These are phyloP conservation scores for Wickerhamiella sergipiensis DNA, from an alignment of 805 yeast genomes.

Conservation along the genomic window DNA sequence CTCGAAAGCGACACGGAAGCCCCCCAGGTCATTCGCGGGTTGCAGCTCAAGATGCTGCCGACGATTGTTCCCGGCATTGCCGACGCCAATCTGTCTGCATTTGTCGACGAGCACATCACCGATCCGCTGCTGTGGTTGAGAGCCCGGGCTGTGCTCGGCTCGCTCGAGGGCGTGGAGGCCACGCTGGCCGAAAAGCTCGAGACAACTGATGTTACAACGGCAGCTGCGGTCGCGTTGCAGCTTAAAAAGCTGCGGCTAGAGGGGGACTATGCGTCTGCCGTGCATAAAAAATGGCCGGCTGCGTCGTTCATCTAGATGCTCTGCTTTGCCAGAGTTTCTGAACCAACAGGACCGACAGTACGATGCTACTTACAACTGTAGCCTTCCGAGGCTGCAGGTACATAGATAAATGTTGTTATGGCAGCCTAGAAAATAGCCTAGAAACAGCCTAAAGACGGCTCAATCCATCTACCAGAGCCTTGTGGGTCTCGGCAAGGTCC, in stretches of 20 bases:
- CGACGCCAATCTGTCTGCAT: conserved; percentile 14
- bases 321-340: too few relatives aligned
- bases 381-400: too few relatives aligned
- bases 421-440: too few relatives aligned
- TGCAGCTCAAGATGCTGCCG: conserved; percentile 19
- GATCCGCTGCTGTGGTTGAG: conserved; percentile 19
- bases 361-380: too few relatives aligned
- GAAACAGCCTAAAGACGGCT: background rate
- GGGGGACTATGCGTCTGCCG: conserved; percentile 7
- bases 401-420: too few relatives aligned
- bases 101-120: conserved; percentile 15
- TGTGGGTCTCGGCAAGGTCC: conserved; percentile 47
- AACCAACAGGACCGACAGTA: too few relatives aligned
- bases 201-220: background rate
- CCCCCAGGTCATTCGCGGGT: conserved; percentile 32
- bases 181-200: conserved; percentile 1
- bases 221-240: conserved; percentile 6
- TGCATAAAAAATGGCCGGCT: conserved; percentile 11
- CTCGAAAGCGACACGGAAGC: conserved; percentile 27
- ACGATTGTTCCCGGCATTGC: conserved; percentile 15
- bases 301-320: conserved; percentile 3
- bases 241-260: conserved; percentile 9
- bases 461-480: conserved; percentile 30
- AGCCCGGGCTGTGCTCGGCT: conserved; percentile 13
- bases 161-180: conserved; percentile 11